Percentiles rank a stretch among this genome's conserved stretches.
These are phyloP conservation scores for Neopestalotiopsis sp. DNA, from an alignment of 2,329 filamentous ascomycete genomes.

Conservation along the genomic window DNA sequence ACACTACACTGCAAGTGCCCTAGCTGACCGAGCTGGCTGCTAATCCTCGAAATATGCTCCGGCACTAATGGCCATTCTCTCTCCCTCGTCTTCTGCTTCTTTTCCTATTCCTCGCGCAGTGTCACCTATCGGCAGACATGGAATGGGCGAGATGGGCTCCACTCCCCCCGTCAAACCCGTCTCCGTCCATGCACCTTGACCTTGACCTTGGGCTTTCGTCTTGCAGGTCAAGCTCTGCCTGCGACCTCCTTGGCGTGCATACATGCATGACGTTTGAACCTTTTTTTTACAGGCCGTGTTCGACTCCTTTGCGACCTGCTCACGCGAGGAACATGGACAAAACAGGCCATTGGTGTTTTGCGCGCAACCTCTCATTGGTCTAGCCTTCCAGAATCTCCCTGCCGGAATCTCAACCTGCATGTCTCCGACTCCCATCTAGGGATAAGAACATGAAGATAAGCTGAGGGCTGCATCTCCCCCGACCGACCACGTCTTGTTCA, in stretches of 20 bases:
- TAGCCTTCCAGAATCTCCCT: background rate
- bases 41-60: slow-evolving; percentile 5
- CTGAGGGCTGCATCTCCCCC: background rate
- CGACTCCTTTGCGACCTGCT: background rate
- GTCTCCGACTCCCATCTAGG: background rate
- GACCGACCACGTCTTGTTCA: too few species aligned
- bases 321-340: background rate
- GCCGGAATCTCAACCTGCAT: background rate
- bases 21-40: background rate
- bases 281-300: background rate
- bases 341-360: slow-evolving; percentile 6
- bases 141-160: background rate
- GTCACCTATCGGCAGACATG: background rate
- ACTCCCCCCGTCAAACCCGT: background rate
- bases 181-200: too few species aligned
- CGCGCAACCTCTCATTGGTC: slow-evolving; percentile 7
- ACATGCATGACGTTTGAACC: slow-evolving; percentile 7
- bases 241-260: background rate
- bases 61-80: slow-evolving; percentile 5
- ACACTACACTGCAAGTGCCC: background rate
- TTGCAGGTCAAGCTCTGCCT: slow-evolving; percentile 1
- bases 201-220: background rate
- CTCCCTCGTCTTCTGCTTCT: background rate
- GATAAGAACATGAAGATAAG: background rate
- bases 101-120: background rate